Conservation (phyloP, 768 basidiomycete species). For the Xerocomellus chrysenteron region DNA sequence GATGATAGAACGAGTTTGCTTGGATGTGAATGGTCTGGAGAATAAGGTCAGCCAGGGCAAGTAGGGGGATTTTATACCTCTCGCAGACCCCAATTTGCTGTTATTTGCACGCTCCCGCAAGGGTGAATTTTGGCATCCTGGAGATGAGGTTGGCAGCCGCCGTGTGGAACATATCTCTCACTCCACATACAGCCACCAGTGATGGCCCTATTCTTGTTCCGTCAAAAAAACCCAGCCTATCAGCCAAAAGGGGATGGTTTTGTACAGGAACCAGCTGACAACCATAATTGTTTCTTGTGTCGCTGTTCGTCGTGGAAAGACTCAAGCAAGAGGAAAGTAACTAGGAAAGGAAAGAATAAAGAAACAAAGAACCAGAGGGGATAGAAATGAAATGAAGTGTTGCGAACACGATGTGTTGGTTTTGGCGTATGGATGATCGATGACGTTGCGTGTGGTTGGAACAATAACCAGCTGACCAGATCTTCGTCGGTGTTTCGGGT, state of each 20-base stretch:
- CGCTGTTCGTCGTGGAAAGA: neutral
- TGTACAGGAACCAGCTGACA: neutral
- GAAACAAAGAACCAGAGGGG: neutral
- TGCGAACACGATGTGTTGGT: neutral
- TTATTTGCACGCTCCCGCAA: neutral
- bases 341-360: neutral
- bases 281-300: neutral
- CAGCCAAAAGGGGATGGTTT: neutral
- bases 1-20: neutral
- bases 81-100: neutral
- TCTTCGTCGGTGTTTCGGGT: neutral
- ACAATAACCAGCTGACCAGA: neutral
- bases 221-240: neutral
- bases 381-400: neutral
- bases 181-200: neutral
- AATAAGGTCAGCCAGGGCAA: neutral
- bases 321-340: neutral
- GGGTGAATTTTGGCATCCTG: neutral
- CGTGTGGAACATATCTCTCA: neutral
- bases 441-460: too few species aligned
- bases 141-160: neutral
- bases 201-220: neutral
- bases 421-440: neutral
- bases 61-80: conserved; percentile 1
- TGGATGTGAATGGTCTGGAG: neutral